Percentiles rank a stretch among this genome's conserved stretches.
These are phyloP conservation scores for Geranium rotundifolium DNA, from an alignment of 345 rosid genomes.

Conservation along the genomic window DNA sequence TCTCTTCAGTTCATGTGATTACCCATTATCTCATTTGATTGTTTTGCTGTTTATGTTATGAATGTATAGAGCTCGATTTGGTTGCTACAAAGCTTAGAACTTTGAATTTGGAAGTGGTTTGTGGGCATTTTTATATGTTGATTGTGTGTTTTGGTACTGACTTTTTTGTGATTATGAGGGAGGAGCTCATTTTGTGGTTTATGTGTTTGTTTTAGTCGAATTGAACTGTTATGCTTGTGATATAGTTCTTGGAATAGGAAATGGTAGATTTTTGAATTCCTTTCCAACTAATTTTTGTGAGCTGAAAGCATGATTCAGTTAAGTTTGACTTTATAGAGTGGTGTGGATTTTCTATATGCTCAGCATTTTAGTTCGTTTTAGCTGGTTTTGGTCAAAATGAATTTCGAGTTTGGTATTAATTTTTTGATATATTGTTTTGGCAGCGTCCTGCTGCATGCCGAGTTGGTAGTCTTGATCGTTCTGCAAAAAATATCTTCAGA, in stretches of 20 bases:
- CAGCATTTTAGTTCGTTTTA: not conserved
- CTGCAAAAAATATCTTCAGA: slow-evolving; percentile 27
- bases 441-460: slow-evolving; percentile 12
- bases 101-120: not conserved
- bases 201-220: not conserved
- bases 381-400: not conserved
- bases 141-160: not conserved
- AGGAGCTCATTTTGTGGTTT: not conserved
- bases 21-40: slow-evolving; percentile 8
- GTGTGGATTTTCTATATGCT: too few species aligned
- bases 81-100: not conserved
- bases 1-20: slow-evolving; percentile 77
- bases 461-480: slow-evolving; percentile 21
- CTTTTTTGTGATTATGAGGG: not conserved
- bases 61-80: not conserved
- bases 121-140: not conserved
- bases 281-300: not conserved
- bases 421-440: not conserved
- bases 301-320: not conserved
- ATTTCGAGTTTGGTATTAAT: too few species aligned
- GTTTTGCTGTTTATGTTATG: not conserved
- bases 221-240: not conserved
- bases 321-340: too few species aligned
- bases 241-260: not conserved
- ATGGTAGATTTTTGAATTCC: too few species aligned